A percentile compares a stretch with the other conserved stretches of the same genome.
phyloP scores from a whole-genome alignment of 2,329 filamentous ascomycete genomes.

The Hypoxylon sp. region DNA sequence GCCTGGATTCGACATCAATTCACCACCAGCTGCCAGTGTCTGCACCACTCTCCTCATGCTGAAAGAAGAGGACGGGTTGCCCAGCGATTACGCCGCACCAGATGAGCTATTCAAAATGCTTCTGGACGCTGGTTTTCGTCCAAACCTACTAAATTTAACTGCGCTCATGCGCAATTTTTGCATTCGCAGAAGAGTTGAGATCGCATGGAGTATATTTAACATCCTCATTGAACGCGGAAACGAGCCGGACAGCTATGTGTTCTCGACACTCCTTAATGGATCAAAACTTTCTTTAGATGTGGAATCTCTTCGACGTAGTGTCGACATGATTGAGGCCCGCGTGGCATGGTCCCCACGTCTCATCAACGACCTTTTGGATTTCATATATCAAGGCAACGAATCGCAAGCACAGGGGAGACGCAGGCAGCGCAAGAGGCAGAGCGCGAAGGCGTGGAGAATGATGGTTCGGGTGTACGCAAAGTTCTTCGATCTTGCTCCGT shows the following conservation, averaged over 20 bases:
- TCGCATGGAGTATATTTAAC: conserved; percentile 74
- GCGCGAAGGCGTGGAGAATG: conserved; percentile 57
- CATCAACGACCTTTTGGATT: conserved; percentile 66
- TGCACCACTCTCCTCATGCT: conserved; percentile 70
- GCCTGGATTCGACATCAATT: conserved; percentile 60
- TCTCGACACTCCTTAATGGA: conserved; percentile 76
- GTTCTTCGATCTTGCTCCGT: conserved; percentile 60
- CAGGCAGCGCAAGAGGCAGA: conserved; percentile 49
- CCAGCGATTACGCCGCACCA: conserved; percentile 60
- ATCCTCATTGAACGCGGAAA: conserved; percentile 71
- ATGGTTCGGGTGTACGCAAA: conserved; percentile 65
- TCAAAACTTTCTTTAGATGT: conserved; percentile 71
- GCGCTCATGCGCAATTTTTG: conserved; percentile 79
- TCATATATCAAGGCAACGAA: conserved; percentile 61
- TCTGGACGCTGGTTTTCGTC: conserved; percentile 69
- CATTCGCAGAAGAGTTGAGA: conserved; percentile 70
- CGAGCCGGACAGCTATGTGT: conserved; percentile 74
- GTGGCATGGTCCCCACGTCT: conserved; percentile 62
- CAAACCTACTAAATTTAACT: conserved; percentile 74
- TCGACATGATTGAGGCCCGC: conserved; percentile 63
- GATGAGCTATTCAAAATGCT: conserved; percentile 68
- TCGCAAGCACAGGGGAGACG: conserved; percentile 48
- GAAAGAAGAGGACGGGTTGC: conserved; percentile 50
- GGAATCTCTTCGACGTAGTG: conserved; percentile 65
- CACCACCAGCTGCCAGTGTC: conserved; percentile 62